phyloP scores from a whole-genome alignment of 768 basidiomycete species.

The Leccinum rimulosum region DNA sequence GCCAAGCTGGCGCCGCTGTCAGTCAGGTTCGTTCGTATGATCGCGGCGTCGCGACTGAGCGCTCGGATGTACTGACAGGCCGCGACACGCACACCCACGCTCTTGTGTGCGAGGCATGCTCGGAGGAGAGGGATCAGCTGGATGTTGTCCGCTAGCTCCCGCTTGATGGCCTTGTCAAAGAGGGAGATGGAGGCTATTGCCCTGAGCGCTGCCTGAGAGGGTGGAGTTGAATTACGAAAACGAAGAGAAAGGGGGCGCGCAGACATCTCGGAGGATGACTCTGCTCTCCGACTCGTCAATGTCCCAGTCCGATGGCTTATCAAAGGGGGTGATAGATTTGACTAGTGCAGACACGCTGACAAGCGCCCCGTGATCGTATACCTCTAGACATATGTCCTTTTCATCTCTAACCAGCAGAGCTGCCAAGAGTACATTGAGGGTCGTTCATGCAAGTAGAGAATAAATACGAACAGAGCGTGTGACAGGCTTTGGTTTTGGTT shows the following conservation, averaged over 20 bases:
- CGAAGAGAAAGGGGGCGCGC: constrained; percentile 5
- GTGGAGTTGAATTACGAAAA: background rate
- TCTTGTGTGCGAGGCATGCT: constrained; percentile 53
- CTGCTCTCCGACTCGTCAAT: constrained; percentile 65
- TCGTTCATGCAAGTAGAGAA: background rate
- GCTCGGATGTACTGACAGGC: constrained; percentile 85
- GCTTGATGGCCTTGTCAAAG: constrained; percentile 69
- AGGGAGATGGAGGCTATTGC: constrained; percentile 71
- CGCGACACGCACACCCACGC: constrained; percentile 78
- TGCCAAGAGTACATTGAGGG: constrained; percentile 15
- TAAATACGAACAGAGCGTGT: constrained; percentile 60
- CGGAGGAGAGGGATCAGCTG: constrained; percentile 55
- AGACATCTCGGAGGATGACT: constrained; percentile 61
- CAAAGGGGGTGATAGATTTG: constrained; percentile 50
- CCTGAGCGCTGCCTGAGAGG: constrained; percentile 63
- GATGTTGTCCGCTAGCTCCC: constrained; percentile 59
- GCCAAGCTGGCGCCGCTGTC: constrained; percentile 77
- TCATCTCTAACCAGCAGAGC: constrained; percentile 75
- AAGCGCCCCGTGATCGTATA: constrained; percentile 69
- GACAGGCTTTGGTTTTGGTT: constrained; percentile 66
- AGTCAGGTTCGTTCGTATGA: constrained; percentile 80
- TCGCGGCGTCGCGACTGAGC: constrained; percentile 73
- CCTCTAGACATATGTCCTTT: constrained; percentile 58
- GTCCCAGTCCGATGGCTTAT: constrained; percentile 52
- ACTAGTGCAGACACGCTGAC: constrained; percentile 51